Evolutionary conservation across 345 rosid species (phyloP).

Genomic region (Hevea brasiliensis): DNA sequence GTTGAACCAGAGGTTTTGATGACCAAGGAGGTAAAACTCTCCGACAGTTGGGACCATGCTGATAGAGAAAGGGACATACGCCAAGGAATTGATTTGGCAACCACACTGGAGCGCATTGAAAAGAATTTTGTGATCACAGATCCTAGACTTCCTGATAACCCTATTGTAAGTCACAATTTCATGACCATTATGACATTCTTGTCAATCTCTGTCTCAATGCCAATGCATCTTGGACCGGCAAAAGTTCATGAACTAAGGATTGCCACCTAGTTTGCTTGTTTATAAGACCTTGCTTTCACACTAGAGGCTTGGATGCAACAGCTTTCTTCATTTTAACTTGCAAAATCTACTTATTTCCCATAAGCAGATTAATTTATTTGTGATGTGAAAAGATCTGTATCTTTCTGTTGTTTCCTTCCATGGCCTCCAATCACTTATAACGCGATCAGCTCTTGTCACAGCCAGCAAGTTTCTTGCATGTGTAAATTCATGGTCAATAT

Average conservation of each 20-base stretch:
- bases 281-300: background rate
- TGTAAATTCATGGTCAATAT: no score
- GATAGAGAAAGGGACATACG: conserved; percentile 80
- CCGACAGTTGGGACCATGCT: conserved; percentile 59
- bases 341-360: background rate
- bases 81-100: conserved; percentile 94
- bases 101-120: conserved; percentile 94
- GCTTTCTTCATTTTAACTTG: background rate
- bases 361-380: no score
- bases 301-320: background rate
- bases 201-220: background rate
- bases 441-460: no score
- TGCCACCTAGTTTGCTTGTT: background rate
- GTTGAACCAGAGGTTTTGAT: conserved; percentile 64
- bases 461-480: no score
- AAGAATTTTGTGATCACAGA: conserved; percentile 95
- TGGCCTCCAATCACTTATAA: no score
- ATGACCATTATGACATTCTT: conserved; percentile 6
- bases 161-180: conserved; percentile 60
- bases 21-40: conserved; percentile 62
- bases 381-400: no score
- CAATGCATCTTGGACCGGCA: background rate
- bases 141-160: conserved; percentile 95
- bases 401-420: no score
- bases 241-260: background rate